Conservation (phyloP, 169 alveolate genomes). For the Theileria annulata region DNA sequence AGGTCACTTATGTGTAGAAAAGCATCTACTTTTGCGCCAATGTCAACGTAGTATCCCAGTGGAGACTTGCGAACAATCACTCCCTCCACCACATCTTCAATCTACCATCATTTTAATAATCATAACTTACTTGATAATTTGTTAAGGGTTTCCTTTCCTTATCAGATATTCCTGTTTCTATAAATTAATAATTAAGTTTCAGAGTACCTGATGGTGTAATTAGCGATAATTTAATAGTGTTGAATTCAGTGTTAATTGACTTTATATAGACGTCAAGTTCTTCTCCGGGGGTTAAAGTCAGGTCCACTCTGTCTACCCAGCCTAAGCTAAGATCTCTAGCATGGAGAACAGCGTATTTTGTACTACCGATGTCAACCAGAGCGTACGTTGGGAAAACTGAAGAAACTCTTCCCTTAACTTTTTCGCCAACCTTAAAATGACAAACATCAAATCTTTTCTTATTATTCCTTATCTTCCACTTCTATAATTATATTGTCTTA, state of each 20-base stretch:
- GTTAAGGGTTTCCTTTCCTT: slow-evolving; percentile 12
- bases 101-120: slow-evolving; percentile 17
- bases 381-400: slow-evolving; percentile 60
- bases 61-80: slow-evolving; percentile 44
- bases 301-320: slow-evolving; percentile 65
- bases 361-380: slow-evolving; percentile 59
- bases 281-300: slow-evolving; percentile 35
- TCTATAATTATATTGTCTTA: slow-evolving; percentile 1
- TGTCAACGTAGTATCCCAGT: slow-evolving; percentile 53
- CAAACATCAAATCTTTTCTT: slow-evolving; percentile 43
- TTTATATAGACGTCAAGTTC: slow-evolving; percentile 46
- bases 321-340: slow-evolving; percentile 65
- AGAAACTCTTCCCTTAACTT: slow-evolving; percentile 54
- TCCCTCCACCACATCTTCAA: slow-evolving; percentile 55
- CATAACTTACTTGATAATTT: background rate
- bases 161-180: background rate
- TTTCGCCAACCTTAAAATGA: slow-evolving; percentile 47
- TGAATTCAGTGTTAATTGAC: slow-evolving; percentile 32
- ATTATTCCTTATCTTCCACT: slow-evolving; percentile 44
- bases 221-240: slow-evolving; percentile 31
- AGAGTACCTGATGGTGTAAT: slow-evolving; percentile 20
- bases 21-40: slow-evolving; percentile 67
- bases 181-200: slow-evolving; percentile 10
- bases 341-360: slow-evolving; percentile 56
- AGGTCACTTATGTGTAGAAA: slow-evolving; percentile 57